phyloP scores from a whole-genome alignment of 805 yeast genomes.

The Ogataea nitratoaversa region DNA sequence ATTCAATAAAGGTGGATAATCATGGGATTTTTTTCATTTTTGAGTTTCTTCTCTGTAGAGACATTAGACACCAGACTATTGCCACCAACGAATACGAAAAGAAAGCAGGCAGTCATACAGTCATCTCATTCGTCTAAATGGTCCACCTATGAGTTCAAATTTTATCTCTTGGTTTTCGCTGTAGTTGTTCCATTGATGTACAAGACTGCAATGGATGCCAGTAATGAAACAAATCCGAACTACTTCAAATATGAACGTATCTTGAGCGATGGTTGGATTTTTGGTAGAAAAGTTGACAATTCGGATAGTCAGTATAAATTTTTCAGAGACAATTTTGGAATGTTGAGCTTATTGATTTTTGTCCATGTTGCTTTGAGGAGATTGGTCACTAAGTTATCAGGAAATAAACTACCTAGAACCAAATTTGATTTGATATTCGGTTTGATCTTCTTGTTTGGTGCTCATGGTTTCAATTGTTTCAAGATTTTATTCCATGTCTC shows the following conservation, averaged over 20 bases:
- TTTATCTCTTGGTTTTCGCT: slow-evolving; percentile 61
- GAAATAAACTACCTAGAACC: slow-evolving; percentile 35
- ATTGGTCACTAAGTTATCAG: slow-evolving; percentile 22
- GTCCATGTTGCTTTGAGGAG: slow-evolving; percentile 54
- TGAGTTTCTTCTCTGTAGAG: slow-evolving; percentile 44
- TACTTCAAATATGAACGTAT: slow-evolving; percentile 58
- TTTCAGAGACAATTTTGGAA: slow-evolving; percentile 74
- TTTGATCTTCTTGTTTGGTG: slow-evolving; percentile 56
- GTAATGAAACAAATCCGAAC: slow-evolving; percentile 70
- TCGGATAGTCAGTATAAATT: slow-evolving; percentile 87
- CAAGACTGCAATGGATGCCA: slow-evolving; percentile 76
- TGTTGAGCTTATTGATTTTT: slow-evolving; percentile 50
- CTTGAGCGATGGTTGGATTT: slow-evolving; percentile 80
- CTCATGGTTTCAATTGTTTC: slow-evolving; percentile 75
- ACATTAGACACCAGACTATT: slow-evolving; percentile 47
- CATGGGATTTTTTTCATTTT: slow-evolving; percentile 10
- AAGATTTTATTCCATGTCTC: slow-evolving; percentile 57
- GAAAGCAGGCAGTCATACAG: slow-evolving; percentile 29
- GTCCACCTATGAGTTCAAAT: slow-evolving; percentile 68
- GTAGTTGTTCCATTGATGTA: slow-evolving; percentile 80
- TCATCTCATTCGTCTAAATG: slow-evolving; percentile 51
- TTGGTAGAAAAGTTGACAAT: slow-evolving; percentile 87
- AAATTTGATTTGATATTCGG: slow-evolving; percentile 76
- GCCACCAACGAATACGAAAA: slow-evolving; percentile 34
- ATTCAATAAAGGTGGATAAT: too few species aligned